Conservation (phyloP, 331 rosid genomes). For the Dryas integrifolia region DNA sequence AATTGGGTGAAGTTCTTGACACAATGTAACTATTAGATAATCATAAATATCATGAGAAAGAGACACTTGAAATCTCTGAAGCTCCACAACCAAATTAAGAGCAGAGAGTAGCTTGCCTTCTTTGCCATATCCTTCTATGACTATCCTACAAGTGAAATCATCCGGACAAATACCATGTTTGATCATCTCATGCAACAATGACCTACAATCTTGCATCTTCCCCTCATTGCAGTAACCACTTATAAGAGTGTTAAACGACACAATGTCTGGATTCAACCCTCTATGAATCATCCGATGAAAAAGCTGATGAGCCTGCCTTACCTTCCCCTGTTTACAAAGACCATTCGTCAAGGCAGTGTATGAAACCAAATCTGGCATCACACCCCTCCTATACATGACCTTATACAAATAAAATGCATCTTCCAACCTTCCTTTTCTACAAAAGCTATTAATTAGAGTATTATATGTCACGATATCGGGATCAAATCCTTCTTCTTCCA, state of each 20-base stretch:
- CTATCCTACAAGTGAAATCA: conserved; percentile 52
- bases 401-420: conserved; percentile 74
- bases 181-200: conserved; percentile 65
- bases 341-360: conserved; percentile 80
- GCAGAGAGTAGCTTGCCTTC: conserved; percentile 64
- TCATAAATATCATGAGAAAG: conserved; percentile 46
- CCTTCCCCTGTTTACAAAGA: conserved; percentile 59
- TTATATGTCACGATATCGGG: conserved; percentile 77
- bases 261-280: conserved; percentile 60
- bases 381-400: conserved; percentile 76
- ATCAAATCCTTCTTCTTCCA: conserved; percentile 92
- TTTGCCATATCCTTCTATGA: conserved; percentile 64
- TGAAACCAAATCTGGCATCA: conserved; percentile 67
- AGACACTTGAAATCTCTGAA: conserved; percentile 46
- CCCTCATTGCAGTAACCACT: conserved; percentile 64
- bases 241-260: conserved; percentile 65
- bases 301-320: conserved; percentile 84
- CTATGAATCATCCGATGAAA: conserved; percentile 74
- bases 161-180: conserved; percentile 55
- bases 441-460: conserved; percentile 69
- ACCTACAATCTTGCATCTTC: conserved; percentile 46
- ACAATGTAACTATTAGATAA: conserved; percentile 54
- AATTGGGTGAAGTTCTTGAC: conserved; percentile 62
- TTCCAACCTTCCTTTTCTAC: conserved; percentile 63
- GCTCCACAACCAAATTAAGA: conserved; percentile 68